phyloP scores from a whole-genome alignment of 2,329 filamentous ascomycete genomes.

The Balansia obtecta region DNA sequence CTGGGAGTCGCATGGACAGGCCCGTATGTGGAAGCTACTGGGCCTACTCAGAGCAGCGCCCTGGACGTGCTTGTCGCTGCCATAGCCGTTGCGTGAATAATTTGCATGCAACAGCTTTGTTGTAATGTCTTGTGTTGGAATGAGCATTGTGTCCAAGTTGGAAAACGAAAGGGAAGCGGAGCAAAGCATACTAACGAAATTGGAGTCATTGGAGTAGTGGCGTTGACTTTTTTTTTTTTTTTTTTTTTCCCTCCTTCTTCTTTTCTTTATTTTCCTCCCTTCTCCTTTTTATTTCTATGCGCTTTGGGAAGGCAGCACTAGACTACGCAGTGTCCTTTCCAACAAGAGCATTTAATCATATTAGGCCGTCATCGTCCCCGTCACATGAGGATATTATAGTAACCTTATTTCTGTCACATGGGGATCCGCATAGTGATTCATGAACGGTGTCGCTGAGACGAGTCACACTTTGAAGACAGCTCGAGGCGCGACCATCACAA shows the following conservation, averaged over 20 bases:
- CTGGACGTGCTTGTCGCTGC: conserved; percentile 57
- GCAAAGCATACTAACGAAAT: background rate
- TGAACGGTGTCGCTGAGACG: background rate
- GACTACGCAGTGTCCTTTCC: background rate
- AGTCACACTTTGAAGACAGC: background rate
- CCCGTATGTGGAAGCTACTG: conserved; percentile 37
- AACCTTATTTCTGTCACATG: background rate
- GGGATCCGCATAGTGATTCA: background rate
- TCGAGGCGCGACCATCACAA: background rate
- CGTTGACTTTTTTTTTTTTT: background rate
- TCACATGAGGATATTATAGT: background rate
- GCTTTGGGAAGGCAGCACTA: too few relatives aligned
- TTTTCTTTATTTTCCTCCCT: too few relatives aligned
- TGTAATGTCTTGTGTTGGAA: too few relatives aligned
- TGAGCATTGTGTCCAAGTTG: too few relatives aligned
- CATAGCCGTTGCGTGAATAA: conserved; percentile 22
- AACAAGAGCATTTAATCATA: background rate
- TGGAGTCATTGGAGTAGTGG: background rate
- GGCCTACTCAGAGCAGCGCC: conserved; percentile 51
- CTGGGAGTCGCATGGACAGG: conserved; percentile 56
- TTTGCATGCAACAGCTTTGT: too few relatives aligned
- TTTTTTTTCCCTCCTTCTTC: background rate
- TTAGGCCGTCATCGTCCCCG: too few relatives aligned
- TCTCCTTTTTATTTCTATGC: too few relatives aligned
- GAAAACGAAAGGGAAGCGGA: too few relatives aligned